Conservation (phyloP, 805 yeast genomes). For the Candida berthetii region DNA sequence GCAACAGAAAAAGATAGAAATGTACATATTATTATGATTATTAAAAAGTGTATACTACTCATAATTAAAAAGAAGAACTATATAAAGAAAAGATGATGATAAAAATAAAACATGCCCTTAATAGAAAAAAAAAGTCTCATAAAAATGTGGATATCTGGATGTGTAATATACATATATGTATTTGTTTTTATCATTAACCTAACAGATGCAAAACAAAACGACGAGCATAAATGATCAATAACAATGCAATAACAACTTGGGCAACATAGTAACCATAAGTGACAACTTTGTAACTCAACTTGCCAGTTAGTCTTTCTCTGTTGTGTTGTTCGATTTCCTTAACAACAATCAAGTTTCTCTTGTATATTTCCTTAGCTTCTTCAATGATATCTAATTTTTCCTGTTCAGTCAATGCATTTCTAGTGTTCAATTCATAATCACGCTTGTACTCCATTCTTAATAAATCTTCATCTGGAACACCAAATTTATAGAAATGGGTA, state of each 20-base stretch:
- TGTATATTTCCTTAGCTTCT: conserved; percentile 61
- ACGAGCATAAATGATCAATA: conserved; percentile 27
- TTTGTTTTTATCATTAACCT: background rate
- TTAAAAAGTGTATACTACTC: no score
- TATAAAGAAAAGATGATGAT: background rate
- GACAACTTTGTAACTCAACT: conserved; percentile 46
- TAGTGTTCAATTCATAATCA: conserved; percentile 71
- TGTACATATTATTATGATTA: background rate
- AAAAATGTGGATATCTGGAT: background rate
- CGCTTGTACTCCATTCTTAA: conserved; percentile 64
- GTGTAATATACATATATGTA: no score
- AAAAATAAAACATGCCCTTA: no score
- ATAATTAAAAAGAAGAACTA: no score
- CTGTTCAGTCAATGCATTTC: conserved; percentile 60
- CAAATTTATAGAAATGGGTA: conserved; percentile 67
- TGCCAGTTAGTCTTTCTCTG: conserved; percentile 45
- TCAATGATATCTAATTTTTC: conserved; percentile 67
- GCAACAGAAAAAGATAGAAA: no score
- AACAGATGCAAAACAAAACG: conserved; percentile 20
- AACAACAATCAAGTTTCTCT: conserved; percentile 53
- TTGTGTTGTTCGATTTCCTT: conserved; percentile 66
- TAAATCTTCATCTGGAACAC: conserved; percentile 58
- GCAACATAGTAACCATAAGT: conserved; percentile 46
- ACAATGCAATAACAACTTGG: conserved; percentile 25
- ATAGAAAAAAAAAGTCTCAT: no score